Percentiles rank a stretch among this genome's conserved stretches.
phyloP scores from a whole-genome alignment of 176 grass and related monocot genomes.

The Carex myosuroides region DNA sequence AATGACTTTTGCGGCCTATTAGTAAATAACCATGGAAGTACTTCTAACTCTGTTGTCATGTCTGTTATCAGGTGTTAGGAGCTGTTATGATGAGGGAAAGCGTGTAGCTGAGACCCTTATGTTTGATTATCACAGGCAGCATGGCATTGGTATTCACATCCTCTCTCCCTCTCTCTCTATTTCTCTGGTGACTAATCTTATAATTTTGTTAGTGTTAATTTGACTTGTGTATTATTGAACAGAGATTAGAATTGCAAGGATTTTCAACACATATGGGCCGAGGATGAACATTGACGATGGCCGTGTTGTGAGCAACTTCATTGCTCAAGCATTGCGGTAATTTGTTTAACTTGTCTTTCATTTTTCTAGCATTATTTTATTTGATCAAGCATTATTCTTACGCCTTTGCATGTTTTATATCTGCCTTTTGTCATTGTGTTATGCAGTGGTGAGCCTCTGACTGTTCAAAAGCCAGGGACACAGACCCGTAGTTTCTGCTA shows the following conservation, averaged over 20 bases:
- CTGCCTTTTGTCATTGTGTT: background rate
- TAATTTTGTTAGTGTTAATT: background rate
- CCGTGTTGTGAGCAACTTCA: slow-evolving; percentile 99
- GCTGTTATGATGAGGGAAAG: slow-evolving; percentile 99
- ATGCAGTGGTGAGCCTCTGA: slow-evolving; percentile 70
- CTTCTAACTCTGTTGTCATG: slow-evolving; percentile 1
- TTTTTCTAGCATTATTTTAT: background rate
- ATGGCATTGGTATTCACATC: slow-evolving; percentile 69
- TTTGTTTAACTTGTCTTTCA: slow-evolving; percentile 23
- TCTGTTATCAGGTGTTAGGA: slow-evolving; percentile 72
- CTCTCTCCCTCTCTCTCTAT: background rate
- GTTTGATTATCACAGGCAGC: slow-evolving; percentile 99
- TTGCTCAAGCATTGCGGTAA: slow-evolving; percentile 98
- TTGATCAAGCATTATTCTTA: slow-evolving; percentile 14
- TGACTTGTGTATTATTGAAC: slow-evolving; percentile 18
- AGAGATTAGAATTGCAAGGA: slow-evolving; percentile 99
- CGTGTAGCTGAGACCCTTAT: slow-evolving; percentile 98
- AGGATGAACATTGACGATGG: slow-evolving; percentile 99
- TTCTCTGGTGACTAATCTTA: slow-evolving; percentile 9
- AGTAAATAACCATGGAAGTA: slow-evolving; percentile 18
- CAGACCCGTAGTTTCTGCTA: slow-evolving; percentile 99
- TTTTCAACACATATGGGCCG: slow-evolving; percentile 99
- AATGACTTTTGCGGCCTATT: background rate
- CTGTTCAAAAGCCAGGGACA: slow-evolving; percentile 96
- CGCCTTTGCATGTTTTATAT: slow-evolving; percentile 26